Percentiles rank a stretch among this genome's conserved stretches.
These are phyloP conservation scores for Syncephalastrum sp. DNA, from an alignment of 371 early-diverging fungal species.

Conservation along the genomic window DNA sequence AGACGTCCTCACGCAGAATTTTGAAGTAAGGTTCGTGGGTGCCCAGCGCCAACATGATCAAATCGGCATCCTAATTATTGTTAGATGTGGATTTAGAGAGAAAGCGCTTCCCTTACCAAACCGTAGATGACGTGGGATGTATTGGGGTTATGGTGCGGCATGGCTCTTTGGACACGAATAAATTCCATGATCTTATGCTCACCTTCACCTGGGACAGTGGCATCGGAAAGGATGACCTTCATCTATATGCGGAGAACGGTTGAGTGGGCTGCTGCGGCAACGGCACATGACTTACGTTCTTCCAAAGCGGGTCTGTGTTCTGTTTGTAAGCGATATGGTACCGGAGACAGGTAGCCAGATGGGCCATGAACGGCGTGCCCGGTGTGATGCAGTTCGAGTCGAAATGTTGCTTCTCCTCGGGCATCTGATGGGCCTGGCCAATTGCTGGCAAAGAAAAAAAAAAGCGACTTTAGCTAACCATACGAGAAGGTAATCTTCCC, in stretches of 20 bases:
- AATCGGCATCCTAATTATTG: conserved; percentile 90
- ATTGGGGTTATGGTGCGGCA: conserved; percentile 83
- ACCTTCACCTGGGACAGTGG: conserved; percentile 99
- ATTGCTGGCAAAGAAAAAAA: conserved; percentile 28
- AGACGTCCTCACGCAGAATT: conserved; percentile 97
- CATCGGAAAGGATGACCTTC: conserved; percentile 93
- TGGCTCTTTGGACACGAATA: conserved; percentile 84
- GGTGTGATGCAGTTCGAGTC: conserved; percentile 99
- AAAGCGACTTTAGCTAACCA: background rate
- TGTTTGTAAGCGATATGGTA: conserved; percentile 91
- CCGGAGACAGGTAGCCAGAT: conserved; percentile 81
- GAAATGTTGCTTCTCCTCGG: conserved; percentile 73
- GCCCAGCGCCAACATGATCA: conserved; percentile 98
- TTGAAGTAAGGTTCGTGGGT: conserved; percentile 97
- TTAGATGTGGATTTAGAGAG: background rate
- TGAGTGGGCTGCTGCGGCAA: background rate
- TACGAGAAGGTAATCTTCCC: background rate
- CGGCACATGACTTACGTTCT: conserved; percentile 56
- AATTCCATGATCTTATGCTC: conserved; percentile 99
- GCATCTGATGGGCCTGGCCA: conserved; percentile 48
- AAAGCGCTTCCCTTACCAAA: conserved; percentile 47
- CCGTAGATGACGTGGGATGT: conserved; percentile 96
- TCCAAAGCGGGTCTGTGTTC: conserved; percentile 90
- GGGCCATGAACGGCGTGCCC: conserved; percentile 98
- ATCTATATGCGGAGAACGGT: conserved; percentile 41